phyloP scores from a whole-genome alignment of 2,329 filamentous ascomycete species.

The Neospermospora avenae region DNA sequence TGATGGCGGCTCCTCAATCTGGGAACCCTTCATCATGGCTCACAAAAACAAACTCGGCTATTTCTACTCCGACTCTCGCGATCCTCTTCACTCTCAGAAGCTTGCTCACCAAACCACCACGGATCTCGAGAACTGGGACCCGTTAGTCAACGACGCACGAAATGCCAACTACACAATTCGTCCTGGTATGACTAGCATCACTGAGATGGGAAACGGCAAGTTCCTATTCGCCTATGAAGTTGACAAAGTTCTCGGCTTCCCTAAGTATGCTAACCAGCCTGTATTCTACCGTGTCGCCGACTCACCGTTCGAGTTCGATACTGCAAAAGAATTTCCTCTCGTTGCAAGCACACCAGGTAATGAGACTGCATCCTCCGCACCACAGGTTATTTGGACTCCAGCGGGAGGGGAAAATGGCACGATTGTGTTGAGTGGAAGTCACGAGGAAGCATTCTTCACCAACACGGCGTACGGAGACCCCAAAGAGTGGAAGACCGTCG shows the following conservation, averaged over 20 bases:
- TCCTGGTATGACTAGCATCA: neutral
- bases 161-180: neutral
- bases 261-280: neutral
- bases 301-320: neutral
- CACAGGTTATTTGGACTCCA: neutral
- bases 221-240: neutral
- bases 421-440: neutral
- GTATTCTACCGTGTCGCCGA: neutral
- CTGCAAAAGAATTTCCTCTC: no score
- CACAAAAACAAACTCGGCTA: neutral
- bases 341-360: no score
- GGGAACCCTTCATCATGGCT: neutral
- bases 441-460: neutral
- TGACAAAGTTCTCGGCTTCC: neutral
- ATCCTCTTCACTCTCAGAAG: neutral
- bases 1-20: neutral
- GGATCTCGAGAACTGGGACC: neutral
- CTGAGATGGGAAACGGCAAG: neutral
- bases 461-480: neutral
- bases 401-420: neutral
- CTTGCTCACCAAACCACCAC: neutral
- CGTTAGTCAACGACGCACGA: neutral
- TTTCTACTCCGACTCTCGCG: neutral
- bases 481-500: neutral
- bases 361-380: neutral